Percentiles rank a stretch among this genome's conserved stretches.
Conservation (phyloP, 305 asterid species). For the Rubia peregrina region DNA sequence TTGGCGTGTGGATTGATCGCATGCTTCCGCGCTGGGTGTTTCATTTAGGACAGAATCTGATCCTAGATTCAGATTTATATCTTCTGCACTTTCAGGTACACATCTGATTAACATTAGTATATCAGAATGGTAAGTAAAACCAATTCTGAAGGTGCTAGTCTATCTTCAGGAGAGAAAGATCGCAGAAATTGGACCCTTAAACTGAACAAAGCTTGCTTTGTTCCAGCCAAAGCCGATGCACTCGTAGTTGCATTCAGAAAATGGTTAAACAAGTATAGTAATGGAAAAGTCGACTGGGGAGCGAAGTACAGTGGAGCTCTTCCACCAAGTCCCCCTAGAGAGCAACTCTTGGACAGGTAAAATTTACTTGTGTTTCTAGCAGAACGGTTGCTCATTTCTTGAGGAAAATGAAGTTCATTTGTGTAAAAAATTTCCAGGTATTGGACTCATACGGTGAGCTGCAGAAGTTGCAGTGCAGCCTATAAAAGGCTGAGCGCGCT, state of each 20-base stretch:
- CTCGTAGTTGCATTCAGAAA: conserved; percentile 61
- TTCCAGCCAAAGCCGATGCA: conserved; percentile 83
- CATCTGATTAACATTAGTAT: not conserved
- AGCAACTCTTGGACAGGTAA: conserved; percentile 78
- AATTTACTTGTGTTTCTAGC: not conserved
- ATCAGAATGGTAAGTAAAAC: not conserved
- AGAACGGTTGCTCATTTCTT: not conserved
- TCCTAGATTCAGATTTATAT: conserved; percentile 83
- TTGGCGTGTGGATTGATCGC: conserved; percentile 61
- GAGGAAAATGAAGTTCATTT: not conserved
- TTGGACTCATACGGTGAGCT: conserved; percentile 68
- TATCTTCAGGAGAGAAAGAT: conserved; percentile 57
- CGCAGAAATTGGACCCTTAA: conserved; percentile 45
- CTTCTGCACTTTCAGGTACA: conserved; percentile 88
- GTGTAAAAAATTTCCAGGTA: conserved; percentile 39
- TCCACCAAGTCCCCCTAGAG: conserved; percentile 77
- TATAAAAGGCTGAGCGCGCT: conserved; percentile 44
- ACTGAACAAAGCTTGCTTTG: conserved; percentile 72
- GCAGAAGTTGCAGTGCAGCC: conserved; percentile 71
- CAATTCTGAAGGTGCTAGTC: not conserved
- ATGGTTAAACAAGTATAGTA: conserved; percentile 82
- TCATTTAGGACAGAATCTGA: conserved; percentile 72
- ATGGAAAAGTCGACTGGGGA: conserved; percentile 71
- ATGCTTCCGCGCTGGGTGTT: conserved; percentile 80
- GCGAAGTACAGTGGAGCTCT: conserved; percentile 49